Percentiles rank a stretch among this genome's conserved stretches.
Evolutionary conservation across 805 yeast species (phyloP).

Genomic region (Blastobotrys americana): DNA sequence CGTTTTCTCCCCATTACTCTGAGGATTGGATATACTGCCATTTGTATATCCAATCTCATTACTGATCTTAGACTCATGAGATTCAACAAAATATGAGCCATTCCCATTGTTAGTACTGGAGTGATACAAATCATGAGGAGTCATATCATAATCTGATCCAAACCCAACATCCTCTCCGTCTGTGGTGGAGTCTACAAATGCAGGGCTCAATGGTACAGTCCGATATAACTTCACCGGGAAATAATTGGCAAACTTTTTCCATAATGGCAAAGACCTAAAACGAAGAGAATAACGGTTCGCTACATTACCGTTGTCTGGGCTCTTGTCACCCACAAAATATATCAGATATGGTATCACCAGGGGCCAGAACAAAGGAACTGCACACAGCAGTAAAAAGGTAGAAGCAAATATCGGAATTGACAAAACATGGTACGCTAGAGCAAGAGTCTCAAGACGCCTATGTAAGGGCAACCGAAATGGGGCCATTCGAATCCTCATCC

Average conservation of each 20-base stretch:
- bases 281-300: constrained; percentile 47
- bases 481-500: constrained; percentile 11
- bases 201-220: constrained; percentile 63
- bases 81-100: background rate
- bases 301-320: constrained; percentile 71
- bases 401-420: constrained; percentile 48
- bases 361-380: constrained; percentile 63
- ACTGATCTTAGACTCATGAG: background rate
- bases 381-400: constrained; percentile 47
- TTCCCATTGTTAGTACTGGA: no score
- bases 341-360: constrained; percentile 54
- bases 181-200: constrained; percentile 28
- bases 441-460: constrained; percentile 58
- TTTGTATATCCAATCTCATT: background rate
- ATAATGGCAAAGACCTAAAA: constrained; percentile 51
- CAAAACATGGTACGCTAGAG: constrained; percentile 66
- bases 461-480: constrained; percentile 16
- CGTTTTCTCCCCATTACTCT: background rate
- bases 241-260: constrained; percentile 68
- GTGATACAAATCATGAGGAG: background rate
- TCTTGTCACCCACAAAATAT: constrained; percentile 51
- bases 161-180: background rate
- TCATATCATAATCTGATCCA: background rate
- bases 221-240: constrained; percentile 73
- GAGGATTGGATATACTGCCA: background rate